These are phyloP conservation scores for Pseudohalonectria lignicola DNA, from an alignment of 2,329 filamentous ascomycete genomes.

Conservation along the genomic window DNA sequence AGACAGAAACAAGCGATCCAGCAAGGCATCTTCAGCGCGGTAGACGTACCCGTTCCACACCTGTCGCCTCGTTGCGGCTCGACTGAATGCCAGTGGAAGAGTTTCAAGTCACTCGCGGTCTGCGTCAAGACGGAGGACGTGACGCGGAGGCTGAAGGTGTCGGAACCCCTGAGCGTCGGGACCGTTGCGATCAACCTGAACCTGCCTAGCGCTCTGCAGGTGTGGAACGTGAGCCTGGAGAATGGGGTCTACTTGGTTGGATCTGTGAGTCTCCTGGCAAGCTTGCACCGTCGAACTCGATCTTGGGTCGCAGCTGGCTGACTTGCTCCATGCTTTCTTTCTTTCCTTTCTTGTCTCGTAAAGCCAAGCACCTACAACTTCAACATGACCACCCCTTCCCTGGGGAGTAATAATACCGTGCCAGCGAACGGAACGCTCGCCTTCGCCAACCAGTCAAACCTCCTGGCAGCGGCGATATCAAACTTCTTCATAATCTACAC, in stretches of 20 bases:
- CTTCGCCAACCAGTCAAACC: constrained; percentile 8
- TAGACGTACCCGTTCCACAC: constrained; percentile 5
- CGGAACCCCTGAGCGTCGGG: constrained; percentile 2
- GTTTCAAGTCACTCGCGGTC: constrained; percentile 13
- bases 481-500: constrained; percentile 18
- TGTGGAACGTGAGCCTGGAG: constrained; percentile 9
- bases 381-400: constrained; percentile 9
- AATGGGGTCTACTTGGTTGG: constrained; percentile 12
- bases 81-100: constrained; percentile 10
- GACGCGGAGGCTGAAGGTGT: constrained; percentile 9
- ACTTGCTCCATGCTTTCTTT: no score
- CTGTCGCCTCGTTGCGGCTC: constrained; percentile 11
- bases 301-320: no score
- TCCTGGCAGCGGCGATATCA: constrained; percentile 11
- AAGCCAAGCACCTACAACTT: constrained; percentile 8
- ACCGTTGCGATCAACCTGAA: constrained; percentile 1
- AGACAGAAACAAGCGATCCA: constrained; percentile 14
- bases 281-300: no score
- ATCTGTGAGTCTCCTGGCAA: constrained; percentile 3
- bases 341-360: no score
- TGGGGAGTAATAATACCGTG: no score
- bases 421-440: constrained; percentile 12
- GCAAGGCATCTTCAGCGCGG: constrained; percentile 9
- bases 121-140: constrained; percentile 14
- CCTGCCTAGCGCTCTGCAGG: constrained; percentile 1